Base-by-base conservation (phyloP, 1,284 basidiomycete species). In the Inonotus hispidus region DNA sequence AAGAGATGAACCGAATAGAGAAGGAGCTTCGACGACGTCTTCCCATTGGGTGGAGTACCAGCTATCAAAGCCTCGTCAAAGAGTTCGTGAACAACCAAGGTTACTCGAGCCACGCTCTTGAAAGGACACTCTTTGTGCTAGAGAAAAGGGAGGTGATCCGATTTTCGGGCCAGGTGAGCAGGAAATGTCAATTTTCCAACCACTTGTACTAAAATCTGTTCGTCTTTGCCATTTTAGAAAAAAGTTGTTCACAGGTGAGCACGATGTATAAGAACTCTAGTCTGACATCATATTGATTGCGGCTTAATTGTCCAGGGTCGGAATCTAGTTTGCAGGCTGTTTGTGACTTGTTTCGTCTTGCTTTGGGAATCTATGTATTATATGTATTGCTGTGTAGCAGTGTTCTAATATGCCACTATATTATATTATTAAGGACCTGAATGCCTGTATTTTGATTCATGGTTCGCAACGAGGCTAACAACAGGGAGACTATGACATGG, bases 31-130 rank as follows among this genome's bases (percentile, higher is more conserved):
- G 89, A 63, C 76, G 94, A 65, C 78, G 97, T 49, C 76, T 99
- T 65, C 96, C 97, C 0, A 91, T 99, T 57, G 96, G 96, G 2
- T 98, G 96, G 94, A 94, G 88, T 67, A 98, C 95, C 56, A 94
- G 92, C 69, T 98, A 98, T 71, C 92, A 95, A 73, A 92, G 88
- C 68, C 80, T 99, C 55, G 85, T 95, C n/a, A 85, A 88, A 66
- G 97, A 99, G 75, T 99, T 99, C 73, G 95, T 98, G 11, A 89
- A 85, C 7, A 87, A 92, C 67, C 94, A 98, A 73, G 92, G 93
- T 3, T 96, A 89, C 72, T 90, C 90, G 21, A 88, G 83, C 66
- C 95, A 98, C 73, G 93, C 96, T 16, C 81, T 99, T 29, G 97
- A 99, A 73, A 79, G 95, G 64, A 93, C 93, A 19, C 75, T 99